Base-by-base conservation (phyloP, 306 rosid species). In the Adenanthera pavonina region DNA sequence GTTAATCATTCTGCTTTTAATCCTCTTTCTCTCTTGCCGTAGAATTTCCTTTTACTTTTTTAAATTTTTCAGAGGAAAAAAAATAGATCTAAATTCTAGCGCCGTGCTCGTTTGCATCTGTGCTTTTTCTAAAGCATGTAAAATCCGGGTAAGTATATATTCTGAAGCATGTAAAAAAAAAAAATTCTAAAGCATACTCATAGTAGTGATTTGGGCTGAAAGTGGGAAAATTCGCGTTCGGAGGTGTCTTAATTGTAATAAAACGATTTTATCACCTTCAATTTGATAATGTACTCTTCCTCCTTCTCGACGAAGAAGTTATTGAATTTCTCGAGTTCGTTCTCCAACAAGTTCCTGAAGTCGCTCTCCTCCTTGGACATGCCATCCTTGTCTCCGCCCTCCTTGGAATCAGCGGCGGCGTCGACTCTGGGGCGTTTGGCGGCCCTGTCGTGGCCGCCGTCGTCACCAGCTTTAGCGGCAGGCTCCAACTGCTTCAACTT, bases 251-350 rank as follows among this genome's bases (percentile, higher is more conserved):
- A 38, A 38, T 38, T 36, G 7, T 6, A 72, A 25, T 52, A 5
- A 0, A 30, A 6, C 6, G 34, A 48, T 11, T 65, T 76, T 66
- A 65, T 84, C 73, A 95, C 99, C 99, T 96, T 96, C 85, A 96
- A 87, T 81, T 86, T 86, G 75, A 96, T 96, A 66, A 96, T 96
- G 85, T 90, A 96, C 74, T 96, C 99, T 79, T 96, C 99, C 82
- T 96, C 99, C 67, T 93, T 93, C 79, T 96, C 99, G 34, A 96
- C 94, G 82, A 96, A 96, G 86, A 96, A 96, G 75, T 84, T 78
- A 44, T 96, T 96, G 83, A 96, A 96, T 81, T 96, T 96, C 74
- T 93, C 97, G 80, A 96, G 94, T 81, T 96, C 99, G n/a, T 86
- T 85, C 79, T 96, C 97, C 80, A 96, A 53, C 78, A 89, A 57